phyloP scores from a whole-genome alignment of 2,329 filamentous ascomycete species.

The Colletotrichum lupini region DNA sequence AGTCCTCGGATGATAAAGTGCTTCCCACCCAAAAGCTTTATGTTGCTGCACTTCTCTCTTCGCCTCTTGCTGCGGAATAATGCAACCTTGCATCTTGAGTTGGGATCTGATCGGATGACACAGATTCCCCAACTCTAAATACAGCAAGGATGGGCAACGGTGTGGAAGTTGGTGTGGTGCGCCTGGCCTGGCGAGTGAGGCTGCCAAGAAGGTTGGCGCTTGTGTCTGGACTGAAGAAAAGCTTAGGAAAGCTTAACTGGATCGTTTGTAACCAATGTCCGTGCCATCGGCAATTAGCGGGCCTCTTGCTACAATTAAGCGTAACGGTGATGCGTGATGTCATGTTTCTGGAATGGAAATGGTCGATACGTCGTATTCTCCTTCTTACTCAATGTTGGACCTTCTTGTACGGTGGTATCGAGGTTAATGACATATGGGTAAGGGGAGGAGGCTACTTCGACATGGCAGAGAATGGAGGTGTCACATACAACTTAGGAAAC shows the following conservation, averaged over 20 bases:
- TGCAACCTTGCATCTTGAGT: slow-evolving; percentile 6
- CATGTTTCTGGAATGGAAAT: not conserved
- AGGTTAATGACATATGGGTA: not conserved
- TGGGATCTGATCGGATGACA: slow-evolving; percentile 32
- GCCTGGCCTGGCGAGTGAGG: slow-evolving; percentile 16
- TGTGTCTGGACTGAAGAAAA: slow-evolving; percentile 30
- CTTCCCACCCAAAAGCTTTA: slow-evolving; percentile 16
- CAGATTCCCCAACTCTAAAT: slow-evolving; percentile 33
- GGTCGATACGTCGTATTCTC: not conserved
- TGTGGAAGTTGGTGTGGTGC: not conserved
- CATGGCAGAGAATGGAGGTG: not conserved
- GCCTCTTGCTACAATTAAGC: not conserved
- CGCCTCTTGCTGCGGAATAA: not conserved
- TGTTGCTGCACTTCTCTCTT: not conserved
- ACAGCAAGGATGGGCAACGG: not conserved
- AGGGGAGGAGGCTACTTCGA: not conserved
- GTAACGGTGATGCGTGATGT: not conserved
- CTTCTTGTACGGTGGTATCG: not conserved
- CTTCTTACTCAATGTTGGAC: too few species aligned
- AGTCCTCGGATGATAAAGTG: not conserved
- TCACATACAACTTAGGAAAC: not conserved
- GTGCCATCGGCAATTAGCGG: slow-evolving; percentile 19
- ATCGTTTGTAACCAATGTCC: not conserved
- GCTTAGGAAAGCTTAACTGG: slow-evolving; percentile 18
- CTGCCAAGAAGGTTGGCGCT: slow-evolving; percentile 33